Conservation (phyloP, 345 rosid species). For the Lepidium aucheri region DNA sequence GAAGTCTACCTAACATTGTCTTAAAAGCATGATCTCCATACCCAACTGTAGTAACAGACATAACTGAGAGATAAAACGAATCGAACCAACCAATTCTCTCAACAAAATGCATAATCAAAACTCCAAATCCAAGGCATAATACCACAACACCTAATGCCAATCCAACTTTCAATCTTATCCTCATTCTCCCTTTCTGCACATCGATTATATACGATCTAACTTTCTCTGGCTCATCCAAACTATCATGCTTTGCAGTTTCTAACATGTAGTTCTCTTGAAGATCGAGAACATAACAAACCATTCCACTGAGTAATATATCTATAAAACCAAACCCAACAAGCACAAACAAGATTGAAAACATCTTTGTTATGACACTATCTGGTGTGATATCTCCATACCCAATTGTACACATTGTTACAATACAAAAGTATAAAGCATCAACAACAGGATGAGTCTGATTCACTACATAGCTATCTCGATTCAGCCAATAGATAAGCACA, state of each 20-base stretch:
- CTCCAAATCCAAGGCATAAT: slow-evolving; percentile 78
- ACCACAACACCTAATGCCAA: slow-evolving; percentile 83
- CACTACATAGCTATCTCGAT: slow-evolving; percentile 42
- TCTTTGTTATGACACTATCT: slow-evolving; percentile 44
- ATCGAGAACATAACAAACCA: slow-evolving; percentile 84
- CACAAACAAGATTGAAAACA: slow-evolving; percentile 81
- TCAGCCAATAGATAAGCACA: slow-evolving; percentile 57
- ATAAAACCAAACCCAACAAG: slow-evolving; percentile 80
- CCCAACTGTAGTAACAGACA: slow-evolving; percentile 95
- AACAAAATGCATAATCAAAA: slow-evolving; percentile 64
- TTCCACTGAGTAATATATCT: slow-evolving; percentile 65
- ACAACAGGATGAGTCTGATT: slow-evolving; percentile 74
- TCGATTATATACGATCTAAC: slow-evolving; percentile 56
- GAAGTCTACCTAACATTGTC: slow-evolving; percentile 59
- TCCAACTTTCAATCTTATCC: slow-evolving; percentile 92
- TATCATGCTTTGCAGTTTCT: slow-evolving; percentile 32
- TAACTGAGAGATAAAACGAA: slow-evolving; percentile 80
- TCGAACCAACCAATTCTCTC: slow-evolving; percentile 79
- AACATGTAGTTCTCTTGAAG: slow-evolving; percentile 74
- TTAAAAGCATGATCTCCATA: slow-evolving; percentile 75
- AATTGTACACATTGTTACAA: slow-evolving; percentile 93
- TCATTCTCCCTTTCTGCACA: slow-evolving; percentile 89
- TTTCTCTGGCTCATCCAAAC: slow-evolving; percentile 27
- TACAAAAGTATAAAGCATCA: slow-evolving; percentile 83
- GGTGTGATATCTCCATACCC: slow-evolving; percentile 94